A percentile compares a stretch with the other conserved stretches of the same genome.
Evolutionary conservation across 495 filamentous ascomycete genomes (phyloP).

Genomic region (Tirmania nivea): DNA sequence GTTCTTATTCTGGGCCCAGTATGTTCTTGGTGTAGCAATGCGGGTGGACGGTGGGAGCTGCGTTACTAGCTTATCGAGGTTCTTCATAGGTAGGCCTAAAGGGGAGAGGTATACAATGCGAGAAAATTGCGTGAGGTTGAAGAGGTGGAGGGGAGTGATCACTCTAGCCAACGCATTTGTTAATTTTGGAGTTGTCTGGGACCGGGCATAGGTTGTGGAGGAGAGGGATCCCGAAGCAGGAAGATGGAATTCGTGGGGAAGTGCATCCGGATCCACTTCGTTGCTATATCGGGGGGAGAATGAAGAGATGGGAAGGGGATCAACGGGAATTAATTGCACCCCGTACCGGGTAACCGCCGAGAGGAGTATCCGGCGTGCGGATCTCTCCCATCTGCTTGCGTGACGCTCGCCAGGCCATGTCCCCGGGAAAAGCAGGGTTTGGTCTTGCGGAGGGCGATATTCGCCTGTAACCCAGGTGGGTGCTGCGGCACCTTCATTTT

Average conservation of each 20-base stretch:
- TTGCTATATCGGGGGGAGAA: neutral
- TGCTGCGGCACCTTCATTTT: neutral
- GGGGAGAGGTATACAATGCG: neutral
- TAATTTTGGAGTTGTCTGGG: no score
- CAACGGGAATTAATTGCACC: neutral
- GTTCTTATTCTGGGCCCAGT: neutral
- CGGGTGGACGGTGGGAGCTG: neutral
- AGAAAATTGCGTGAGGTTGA: neutral
- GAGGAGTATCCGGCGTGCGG: neutral
- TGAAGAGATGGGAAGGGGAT: neutral
- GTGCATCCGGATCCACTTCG: no score
- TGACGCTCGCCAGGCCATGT: neutral
- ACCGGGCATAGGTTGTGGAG: no score
- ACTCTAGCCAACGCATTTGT: neutral
- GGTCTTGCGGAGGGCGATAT: neutral
- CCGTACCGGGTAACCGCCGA: neutral
- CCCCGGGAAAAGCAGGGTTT: neutral
- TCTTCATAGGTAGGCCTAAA: neutral
- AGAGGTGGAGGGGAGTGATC: neutral
- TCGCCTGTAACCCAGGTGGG: neutral
- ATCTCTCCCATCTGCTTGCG: neutral
- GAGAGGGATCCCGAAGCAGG: no score
- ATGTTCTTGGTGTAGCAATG: neutral
- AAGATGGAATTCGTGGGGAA: no score
- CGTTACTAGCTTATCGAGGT: neutral